A percentile compares a stretch with the other conserved stretches of the same genome.
Evolutionary conservation across 139 green algal species (phyloP).

Genomic region (Micromonas pusilla): DNA sequence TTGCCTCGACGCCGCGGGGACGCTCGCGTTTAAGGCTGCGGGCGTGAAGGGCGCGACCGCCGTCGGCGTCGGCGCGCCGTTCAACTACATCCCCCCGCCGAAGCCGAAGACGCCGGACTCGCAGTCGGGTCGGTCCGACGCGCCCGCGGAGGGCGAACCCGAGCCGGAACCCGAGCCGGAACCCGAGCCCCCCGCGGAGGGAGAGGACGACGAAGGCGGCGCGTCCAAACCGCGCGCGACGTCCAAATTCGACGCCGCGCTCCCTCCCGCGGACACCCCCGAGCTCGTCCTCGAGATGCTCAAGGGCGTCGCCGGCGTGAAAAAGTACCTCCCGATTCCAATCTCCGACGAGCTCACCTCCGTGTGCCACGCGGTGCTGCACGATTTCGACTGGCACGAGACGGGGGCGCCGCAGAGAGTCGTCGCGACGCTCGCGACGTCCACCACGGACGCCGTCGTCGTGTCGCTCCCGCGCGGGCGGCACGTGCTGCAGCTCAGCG

Average conservation of each 20-base stretch:
- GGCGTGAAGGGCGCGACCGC: too few species aligned
- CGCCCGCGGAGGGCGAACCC: too few species aligned
- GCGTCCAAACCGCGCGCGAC: too few species aligned
- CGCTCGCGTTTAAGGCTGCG: neutral
- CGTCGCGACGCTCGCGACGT: neutral
- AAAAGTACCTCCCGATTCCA: neutral
- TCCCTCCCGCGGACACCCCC: neutral
- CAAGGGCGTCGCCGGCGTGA: neutral
- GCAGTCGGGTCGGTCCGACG: too few species aligned
- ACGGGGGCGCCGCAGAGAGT: neutral
- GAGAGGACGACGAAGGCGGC: neutral
- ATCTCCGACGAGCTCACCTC: neutral
- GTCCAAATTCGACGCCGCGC: too few species aligned
- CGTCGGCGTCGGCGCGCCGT: too few species aligned
- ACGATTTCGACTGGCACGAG: neutral
- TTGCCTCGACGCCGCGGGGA: neutral
- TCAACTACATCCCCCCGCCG: too few species aligned
- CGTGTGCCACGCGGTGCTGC: neutral
- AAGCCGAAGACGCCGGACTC: too few species aligned
- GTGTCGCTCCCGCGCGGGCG: constrained; percentile 11
- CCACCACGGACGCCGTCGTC: neutral
- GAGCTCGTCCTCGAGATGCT: neutral
- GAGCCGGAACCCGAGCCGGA: neutral
- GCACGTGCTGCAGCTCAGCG: constrained; percentile 17
- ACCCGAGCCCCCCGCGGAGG: neutral